Percentiles rank a stretch among this genome's conserved stretches.
Evolutionary conservation across 257 asterid genomes (phyloP).

Genomic region (Oldenlandia corymbosa): DNA sequence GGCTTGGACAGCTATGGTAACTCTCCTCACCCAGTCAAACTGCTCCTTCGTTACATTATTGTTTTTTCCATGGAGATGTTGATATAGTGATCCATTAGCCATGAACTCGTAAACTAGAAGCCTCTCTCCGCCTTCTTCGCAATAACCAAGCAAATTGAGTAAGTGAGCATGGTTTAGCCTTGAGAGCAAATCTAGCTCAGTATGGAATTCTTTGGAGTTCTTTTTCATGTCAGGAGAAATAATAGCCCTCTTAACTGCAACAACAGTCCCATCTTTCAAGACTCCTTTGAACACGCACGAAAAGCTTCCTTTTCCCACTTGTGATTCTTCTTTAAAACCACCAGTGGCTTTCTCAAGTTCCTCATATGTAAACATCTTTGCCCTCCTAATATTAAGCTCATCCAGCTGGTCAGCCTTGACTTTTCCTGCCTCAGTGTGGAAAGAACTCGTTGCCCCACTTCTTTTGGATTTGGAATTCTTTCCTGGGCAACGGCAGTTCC

Average conservation of each 20-base stretch:
- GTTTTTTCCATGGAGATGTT: conserved; percentile 63
- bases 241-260: conserved; percentile 79
- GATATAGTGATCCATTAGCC: conserved; percentile 89
- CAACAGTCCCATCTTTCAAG: conserved; percentile 63
- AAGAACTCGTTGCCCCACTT: conserved; percentile 26
- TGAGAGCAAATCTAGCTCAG: conserved; percentile 80
- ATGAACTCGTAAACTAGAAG: conserved; percentile 86
- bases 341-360: conserved; percentile 70
- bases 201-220: conserved; percentile 74
- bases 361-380: conserved; percentile 64
- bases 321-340: conserved; percentile 68
- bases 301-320: conserved; percentile 86
- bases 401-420: conserved; percentile 53
- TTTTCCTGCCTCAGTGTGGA: conserved; percentile 47
- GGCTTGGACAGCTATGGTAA: conserved; percentile 86
- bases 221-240: conserved; percentile 69
- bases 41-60: conserved; percentile 43
- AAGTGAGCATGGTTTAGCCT: conserved; percentile 82
- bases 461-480: conserved; percentile 25
- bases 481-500: conserved; percentile 66
- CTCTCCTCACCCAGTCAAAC: conserved; percentile 79
- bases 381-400: conserved; percentile 69
- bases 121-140: conserved; percentile 83
- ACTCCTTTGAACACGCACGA: conserved; percentile 85
- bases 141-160: conserved; percentile 75